Percentiles rank a stretch among this genome's conserved stretches.
Conservation (phyloP, 305 asterid genomes). For the Fraxinus sp. region DNA sequence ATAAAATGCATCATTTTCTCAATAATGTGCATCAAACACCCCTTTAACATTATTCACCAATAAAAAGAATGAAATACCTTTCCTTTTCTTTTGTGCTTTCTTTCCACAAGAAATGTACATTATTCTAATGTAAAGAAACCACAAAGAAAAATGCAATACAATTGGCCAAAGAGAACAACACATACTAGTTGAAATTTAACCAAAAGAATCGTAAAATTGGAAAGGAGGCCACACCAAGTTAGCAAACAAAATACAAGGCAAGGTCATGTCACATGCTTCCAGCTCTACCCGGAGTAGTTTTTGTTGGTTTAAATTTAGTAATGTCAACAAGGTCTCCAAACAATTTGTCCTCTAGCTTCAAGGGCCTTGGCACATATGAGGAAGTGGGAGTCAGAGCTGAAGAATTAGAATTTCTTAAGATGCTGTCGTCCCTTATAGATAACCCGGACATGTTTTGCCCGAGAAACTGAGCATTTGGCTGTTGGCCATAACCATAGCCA, state of each 20-base stretch:
- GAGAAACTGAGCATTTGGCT: slow-evolving; percentile 59
- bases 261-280: slow-evolving; percentile 61
- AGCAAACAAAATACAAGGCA: slow-evolving; percentile 35
- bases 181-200: slow-evolving; percentile 29
- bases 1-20: too few relatives aligned
- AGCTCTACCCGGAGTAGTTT: slow-evolving; percentile 54
- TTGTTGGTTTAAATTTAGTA: slow-evolving; percentile 69
- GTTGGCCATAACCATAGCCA: slow-evolving; percentile 54
- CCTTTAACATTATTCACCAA: too few relatives aligned
- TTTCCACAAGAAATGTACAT: slow-evolving; percentile 68
- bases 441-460: slow-evolving; percentile 72
- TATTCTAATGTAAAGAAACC: slow-evolving; percentile 32
- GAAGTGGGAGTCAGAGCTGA: slow-evolving; percentile 38
- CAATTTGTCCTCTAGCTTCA: slow-evolving; percentile 86
- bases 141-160: slow-evolving; percentile 28
- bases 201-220: not conserved
- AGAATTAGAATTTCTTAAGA: slow-evolving; percentile 40
- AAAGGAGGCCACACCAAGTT: slow-evolving; percentile 24
- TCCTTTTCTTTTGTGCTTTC: slow-evolving; percentile 33
- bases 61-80: too few relatives aligned
- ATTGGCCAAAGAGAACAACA: slow-evolving; percentile 24
- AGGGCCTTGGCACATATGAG: slow-evolving; percentile 53
- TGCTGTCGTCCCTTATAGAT: slow-evolving; percentile 65
- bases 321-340: slow-evolving; percentile 96
- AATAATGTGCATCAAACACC: too few relatives aligned